Conservation (phyloP, 2,329 filamentous ascomycete genomes). For the Fusarium sp. region DNA sequence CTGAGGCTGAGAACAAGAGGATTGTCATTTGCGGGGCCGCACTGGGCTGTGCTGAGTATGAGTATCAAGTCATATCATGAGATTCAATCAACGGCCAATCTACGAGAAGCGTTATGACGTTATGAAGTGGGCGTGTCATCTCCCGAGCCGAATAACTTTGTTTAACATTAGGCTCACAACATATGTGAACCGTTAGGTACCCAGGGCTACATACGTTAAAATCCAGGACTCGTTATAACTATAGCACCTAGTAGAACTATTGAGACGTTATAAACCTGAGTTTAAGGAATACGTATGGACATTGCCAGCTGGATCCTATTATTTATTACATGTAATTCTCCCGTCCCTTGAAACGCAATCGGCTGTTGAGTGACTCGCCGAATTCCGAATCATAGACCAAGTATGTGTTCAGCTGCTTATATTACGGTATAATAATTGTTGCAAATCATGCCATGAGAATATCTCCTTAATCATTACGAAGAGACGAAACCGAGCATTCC, state of each 20-base stretch:
- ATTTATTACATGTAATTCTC: background rate
- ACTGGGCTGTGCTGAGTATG: slow-evolving; percentile 6
- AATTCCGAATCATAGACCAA: background rate
- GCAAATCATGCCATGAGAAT: background rate
- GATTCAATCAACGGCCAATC: background rate
- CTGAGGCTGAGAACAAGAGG: slow-evolving; percentile 36
- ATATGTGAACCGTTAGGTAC: background rate
- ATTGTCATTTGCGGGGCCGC: slow-evolving; percentile 22
- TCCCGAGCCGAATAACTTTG: background rate
- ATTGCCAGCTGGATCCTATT: background rate
- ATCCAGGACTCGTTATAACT: background rate
- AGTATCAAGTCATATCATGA: slow-evolving; percentile 2
- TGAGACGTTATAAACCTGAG: background rate
- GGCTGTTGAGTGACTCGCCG: background rate
- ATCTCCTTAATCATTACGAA: background rate
- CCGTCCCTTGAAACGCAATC: background rate
- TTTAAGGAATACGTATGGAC: background rate
- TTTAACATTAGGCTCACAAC: background rate
- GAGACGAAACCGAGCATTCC: background rate
- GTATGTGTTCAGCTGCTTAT: background rate
- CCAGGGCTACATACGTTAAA: background rate
- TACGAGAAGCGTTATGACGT: background rate
- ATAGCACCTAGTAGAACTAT: background rate
- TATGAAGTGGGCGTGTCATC: background rate
- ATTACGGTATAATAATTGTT: background rate